Conservation (phyloP, 768 basidiomycete genomes). For the Kwoniella heveanensis region DNA sequence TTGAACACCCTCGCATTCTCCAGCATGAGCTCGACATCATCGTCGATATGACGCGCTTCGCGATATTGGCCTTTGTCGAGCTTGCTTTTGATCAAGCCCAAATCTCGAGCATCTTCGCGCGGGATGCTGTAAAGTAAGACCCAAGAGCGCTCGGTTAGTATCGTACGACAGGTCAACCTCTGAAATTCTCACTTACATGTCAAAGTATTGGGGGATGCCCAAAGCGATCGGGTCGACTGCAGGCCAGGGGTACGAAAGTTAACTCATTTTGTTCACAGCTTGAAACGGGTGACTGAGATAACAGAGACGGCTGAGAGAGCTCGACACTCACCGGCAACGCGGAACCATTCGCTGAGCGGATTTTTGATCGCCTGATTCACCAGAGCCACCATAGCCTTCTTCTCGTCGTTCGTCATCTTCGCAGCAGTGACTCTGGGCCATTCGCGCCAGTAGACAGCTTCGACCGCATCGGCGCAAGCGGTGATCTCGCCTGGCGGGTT, state of each 20-base stretch:
- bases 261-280: too few relatives aligned
- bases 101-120: conserved; percentile 80
- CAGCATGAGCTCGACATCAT: conserved; percentile 84
- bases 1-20: conserved; percentile 89
- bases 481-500: conserved; percentile 78
- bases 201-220: conserved; percentile 83
- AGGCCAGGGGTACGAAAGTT: conserved; percentile 58
- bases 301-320: too few relatives aligned
- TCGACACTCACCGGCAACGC: conserved; percentile 36
- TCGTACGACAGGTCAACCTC: too few relatives aligned
- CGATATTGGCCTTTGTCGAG: conserved; percentile 81
- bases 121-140: conserved; percentile 61
- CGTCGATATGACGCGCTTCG: conserved; percentile 73
- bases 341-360: conserved; percentile 61
- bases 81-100: conserved; percentile 76
- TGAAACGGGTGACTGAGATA: too few relatives aligned
- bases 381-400: conserved; percentile 71
- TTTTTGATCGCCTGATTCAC: conserved; percentile 72
- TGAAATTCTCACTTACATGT: conserved; percentile 58
- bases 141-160: background rate
- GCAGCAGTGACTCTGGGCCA: conserved; percentile 76
- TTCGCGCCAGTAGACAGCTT: conserved; percentile 76
- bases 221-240: conserved; percentile 85
- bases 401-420: conserved; percentile 76
- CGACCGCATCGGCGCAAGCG: conserved; percentile 71